Evolutionary conservation across 2,329 filamentous ascomycete species (phyloP), one percentile per base, ranked within the genome.

Genomic region (Stachybotrys elegans): DNA sequence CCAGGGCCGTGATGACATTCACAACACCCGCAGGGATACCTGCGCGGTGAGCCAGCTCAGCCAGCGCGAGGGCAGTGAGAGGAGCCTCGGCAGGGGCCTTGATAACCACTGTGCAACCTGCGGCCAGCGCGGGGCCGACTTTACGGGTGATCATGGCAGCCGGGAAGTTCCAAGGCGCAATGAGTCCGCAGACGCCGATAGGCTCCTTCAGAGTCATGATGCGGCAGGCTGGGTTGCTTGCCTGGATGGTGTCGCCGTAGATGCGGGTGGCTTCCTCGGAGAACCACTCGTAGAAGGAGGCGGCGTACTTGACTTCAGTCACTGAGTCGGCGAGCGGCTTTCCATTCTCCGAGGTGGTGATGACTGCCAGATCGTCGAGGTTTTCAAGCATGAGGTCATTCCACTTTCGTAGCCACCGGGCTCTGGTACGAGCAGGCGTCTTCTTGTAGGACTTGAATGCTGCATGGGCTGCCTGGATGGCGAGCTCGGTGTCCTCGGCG

Each of bases 11-110:
- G 44, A 96, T 75, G 48, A 95, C 73, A 68, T 96, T 95, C 48
- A 95, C 79, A 2, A 95, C 90, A 34, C 91, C 91, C 54, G 83
- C 82, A 22, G 91, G 91, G 27, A 95, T 84, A 21, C 91, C 91
- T 13, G 91, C 91, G 23, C 90, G 83, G 57, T 86, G 78, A 6
- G 84, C 87, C 34, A 95, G 77, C 65, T 95, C 90, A 3, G 87
- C 87, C 22, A 95, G 67, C 3, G 91, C 91, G 38, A 94, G 83
- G 2, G 88, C 81, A 19, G 89, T 94, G 60, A 92, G 89, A 0
- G 91, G 91, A 4, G 91, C 95, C 70, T 95, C 91, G 29, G 85
- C 84, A 2, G 91, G 89, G 27, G 88, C 85, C 67, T 96, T 96
- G 51, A 82, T 82, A 2, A 96, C 89, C 75, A 88, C 78, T 4